phyloP scores from a whole-genome alignment of 768 basidiomycete species.

The Suillus paluster region DNA sequence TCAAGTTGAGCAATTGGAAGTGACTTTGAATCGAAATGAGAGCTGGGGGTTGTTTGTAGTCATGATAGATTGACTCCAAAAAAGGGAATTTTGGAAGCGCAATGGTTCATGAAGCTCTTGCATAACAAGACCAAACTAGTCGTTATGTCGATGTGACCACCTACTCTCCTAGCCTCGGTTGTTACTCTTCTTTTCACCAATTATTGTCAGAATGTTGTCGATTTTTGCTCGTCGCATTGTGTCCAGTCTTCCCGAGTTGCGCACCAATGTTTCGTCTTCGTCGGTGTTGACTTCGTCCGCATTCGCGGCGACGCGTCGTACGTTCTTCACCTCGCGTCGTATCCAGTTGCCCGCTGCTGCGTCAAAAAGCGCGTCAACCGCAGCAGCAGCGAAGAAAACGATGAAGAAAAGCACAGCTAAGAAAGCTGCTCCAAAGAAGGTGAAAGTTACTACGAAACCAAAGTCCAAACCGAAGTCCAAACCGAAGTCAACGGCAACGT shows the following conservation, averaged over 20 bases:
- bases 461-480: slow-evolving; percentile 13
- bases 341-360: slow-evolving; percentile 17
- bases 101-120: slow-evolving; percentile 7
- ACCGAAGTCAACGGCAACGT: neutral
- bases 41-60: slow-evolving; percentile 16
- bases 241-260: neutral
- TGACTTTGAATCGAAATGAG: slow-evolving; percentile 33
- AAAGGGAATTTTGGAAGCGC: slow-evolving; percentile 5
- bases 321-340: slow-evolving; percentile 27
- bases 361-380: slow-evolving; percentile 5
- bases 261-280: slow-evolving; percentile 8
- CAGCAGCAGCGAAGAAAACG: slow-evolving; percentile 7
- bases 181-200: neutral
- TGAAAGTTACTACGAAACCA: slow-evolving; percentile 11
- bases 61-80: slow-evolving; percentile 8
- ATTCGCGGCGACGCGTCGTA: slow-evolving; percentile 25
- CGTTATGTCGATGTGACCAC: neutral
- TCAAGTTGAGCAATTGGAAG: slow-evolving; percentile 74
- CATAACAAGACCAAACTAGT: slow-evolving; percentile 11
- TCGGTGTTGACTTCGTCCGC: neutral
- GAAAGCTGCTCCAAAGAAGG: slow-evolving; percentile 11
- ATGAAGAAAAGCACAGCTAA: slow-evolving; percentile 12
- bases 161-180: slow-evolving; percentile 1
- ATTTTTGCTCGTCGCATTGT: slow-evolving; percentile 17
- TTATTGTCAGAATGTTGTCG: slow-evolving; percentile 18